These are phyloP conservation scores for Cladosporium sp. DNA, from an alignment of 2,329 filamentous ascomycete species.

Conservation along the genomic window DNA sequence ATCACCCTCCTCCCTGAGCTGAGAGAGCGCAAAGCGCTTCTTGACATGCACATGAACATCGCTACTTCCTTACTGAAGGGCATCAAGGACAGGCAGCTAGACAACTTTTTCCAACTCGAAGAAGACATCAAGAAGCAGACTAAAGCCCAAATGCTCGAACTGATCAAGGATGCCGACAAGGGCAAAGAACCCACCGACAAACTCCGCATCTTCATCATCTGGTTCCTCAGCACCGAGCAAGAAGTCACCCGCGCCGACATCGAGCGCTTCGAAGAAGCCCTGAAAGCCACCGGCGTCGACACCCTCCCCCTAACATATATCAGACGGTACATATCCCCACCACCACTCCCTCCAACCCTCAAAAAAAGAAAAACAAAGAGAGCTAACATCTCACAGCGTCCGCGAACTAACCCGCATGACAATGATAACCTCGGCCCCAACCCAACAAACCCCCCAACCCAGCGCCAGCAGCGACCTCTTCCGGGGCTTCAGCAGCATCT, in stretches of 20 bases:
- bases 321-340: constrained; percentile 60
- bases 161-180: constrained; percentile 75
- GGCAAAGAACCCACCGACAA: constrained; percentile 84
- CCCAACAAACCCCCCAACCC: constrained; percentile 51
- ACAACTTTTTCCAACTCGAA: constrained; percentile 94
- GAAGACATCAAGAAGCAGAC: constrained; percentile 89
- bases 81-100: constrained; percentile 90
- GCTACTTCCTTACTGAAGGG: constrained; percentile 72
- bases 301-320: constrained; percentile 77
- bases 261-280: constrained; percentile 77
- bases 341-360: neutral
- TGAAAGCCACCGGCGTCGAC: constrained; percentile 71
- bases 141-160: constrained; percentile 80
- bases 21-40: constrained; percentile 80
- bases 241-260: constrained; percentile 79
- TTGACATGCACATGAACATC: constrained; percentile 99
- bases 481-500: constrained; percentile 86
- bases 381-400: constrained; percentile 50
- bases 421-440: constrained; percentile 83
- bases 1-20: constrained; percentile 90
- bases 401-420: constrained; percentile 97
- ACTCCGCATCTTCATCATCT: constrained; percentile 90
- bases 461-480: constrained; percentile 74
- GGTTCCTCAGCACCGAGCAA: constrained; percentile 89
- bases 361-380: neutral